Percentiles rank a stretch among this genome's conserved stretches.
These are phyloP conservation scores for Arthromyces matolae DNA, from an alignment of 768 basidiomycete genomes.

Conservation along the genomic window DNA sequence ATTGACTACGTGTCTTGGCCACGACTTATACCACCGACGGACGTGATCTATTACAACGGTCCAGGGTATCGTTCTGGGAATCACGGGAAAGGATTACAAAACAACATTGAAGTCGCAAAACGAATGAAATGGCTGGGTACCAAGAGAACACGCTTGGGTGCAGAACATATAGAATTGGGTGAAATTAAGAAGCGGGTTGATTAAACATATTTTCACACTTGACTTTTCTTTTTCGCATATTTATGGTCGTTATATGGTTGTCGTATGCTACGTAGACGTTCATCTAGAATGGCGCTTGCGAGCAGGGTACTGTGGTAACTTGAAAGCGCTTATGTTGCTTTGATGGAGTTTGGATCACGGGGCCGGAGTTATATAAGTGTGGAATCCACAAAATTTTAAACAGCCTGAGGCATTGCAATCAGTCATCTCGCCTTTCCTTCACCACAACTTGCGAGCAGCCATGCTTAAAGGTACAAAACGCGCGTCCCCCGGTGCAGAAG, in stretches of 20 bases:
- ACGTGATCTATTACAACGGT: conserved; percentile 83
- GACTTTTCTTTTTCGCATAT: not conserved
- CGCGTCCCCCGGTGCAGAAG: conserved; percentile 74
- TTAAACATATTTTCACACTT: conserved; percentile 30
- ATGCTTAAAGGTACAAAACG: conserved; percentile 64
- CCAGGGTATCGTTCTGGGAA: conserved; percentile 79
- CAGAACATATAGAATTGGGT: conserved; percentile 81
- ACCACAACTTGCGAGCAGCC: conserved; percentile 14
- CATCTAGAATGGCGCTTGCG: no score
- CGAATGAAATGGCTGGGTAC: conserved; percentile 35
- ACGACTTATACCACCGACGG: conserved; percentile 76
- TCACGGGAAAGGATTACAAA: conserved; percentile 67
- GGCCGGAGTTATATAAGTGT: conserved; percentile 25
- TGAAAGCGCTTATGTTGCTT: no score
- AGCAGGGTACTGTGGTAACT: not conserved
- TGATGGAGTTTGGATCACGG: conserved; percentile 9
- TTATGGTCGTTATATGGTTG: no score
- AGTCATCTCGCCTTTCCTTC: conserved; percentile 13
- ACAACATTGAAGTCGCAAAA: conserved; percentile 29
- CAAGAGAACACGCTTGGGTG: conserved; percentile 35
- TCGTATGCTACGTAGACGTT: not conserved
- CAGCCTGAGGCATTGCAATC: conserved; percentile 4
- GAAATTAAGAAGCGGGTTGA: conserved; percentile 72
- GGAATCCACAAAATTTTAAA: conserved; percentile 22
- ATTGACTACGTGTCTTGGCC: conserved; percentile 97